phyloP scores from a whole-genome alignment of 2,329 filamentous ascomycete genomes.

The Colletotrichum chlorophyti region DNA sequence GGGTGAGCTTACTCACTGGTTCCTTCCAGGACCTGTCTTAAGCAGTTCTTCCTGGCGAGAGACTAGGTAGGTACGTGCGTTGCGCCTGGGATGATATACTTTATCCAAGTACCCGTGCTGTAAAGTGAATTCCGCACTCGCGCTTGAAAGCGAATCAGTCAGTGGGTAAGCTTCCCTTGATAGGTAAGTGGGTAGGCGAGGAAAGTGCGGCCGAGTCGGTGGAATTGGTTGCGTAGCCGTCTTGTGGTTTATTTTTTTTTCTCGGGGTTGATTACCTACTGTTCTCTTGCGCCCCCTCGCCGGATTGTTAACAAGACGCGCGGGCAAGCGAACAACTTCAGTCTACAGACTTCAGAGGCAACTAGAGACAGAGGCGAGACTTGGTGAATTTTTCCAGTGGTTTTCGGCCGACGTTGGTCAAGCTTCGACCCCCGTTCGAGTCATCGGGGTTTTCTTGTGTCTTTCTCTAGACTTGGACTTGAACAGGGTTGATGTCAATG shows the following conservation, averaged over 20 bases:
- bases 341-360: no score
- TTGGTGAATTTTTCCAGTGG: conserved; percentile 10
- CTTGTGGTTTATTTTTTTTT: not conserved
- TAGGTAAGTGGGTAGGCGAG: conserved; percentile 20
- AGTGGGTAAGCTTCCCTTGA: conserved; percentile 24
- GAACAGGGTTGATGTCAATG: conserved; percentile 30
- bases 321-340: no score
- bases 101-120: no score
- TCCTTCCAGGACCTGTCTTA: not conserved
- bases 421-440: not conserved
- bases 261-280: not conserved
- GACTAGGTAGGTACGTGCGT: no score
- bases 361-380: not conserved
- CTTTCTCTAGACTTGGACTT: conserved; percentile 2
- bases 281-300: not conserved
- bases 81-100: no score
- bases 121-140: conserved; percentile 17
- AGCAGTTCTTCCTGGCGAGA: not conserved
- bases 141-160: conserved; percentile 24
- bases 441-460: conserved; percentile 4
- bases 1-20: conserved; percentile 27
- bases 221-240: no score
- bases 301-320: no score
- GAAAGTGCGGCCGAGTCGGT: no score
- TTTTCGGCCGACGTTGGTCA: no score